phyloP scores from a whole-genome alignment of 2,329 filamentous ascomycete genomes.

The Xenoacremonium recifei region DNA sequence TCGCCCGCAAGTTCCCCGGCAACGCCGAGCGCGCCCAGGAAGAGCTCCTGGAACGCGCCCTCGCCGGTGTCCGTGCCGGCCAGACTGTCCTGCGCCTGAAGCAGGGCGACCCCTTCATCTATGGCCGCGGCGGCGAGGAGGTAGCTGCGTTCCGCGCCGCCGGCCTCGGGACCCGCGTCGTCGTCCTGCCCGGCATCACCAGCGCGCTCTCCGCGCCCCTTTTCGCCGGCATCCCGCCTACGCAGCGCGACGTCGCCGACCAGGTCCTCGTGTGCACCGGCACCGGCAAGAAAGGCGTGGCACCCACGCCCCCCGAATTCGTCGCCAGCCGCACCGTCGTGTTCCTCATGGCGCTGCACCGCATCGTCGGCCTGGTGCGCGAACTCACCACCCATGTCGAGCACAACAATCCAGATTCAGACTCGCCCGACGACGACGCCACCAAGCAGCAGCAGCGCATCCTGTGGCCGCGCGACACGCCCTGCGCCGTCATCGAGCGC shows the following conservation, averaged over 20 bases:
- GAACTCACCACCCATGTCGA: conserved; percentile 59
- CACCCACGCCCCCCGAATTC: conserved; percentile 79
- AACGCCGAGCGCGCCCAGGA: conserved; percentile 93
- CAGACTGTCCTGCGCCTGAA: conserved; percentile 86
- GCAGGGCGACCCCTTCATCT: conserved; percentile 95
- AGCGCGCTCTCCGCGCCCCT: conserved; percentile 83
- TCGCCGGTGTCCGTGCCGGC: conserved; percentile 64
- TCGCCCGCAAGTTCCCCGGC: conserved; percentile 95
- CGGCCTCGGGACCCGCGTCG: conserved; percentile 61
- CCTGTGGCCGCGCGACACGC: conserved; percentile 73
- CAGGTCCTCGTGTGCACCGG: conserved; percentile 96
- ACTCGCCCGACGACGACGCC: conserved; percentile 18
- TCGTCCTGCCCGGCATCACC: conserved; percentile 87
- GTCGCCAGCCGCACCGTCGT: conserved; percentile 78
- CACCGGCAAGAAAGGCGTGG: conserved; percentile 84
- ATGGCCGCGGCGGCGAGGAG: conserved; percentile 92
- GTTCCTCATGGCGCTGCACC: conserved; percentile 92
- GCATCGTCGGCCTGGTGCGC: conserved; percentile 70
- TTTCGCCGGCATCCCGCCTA: conserved; percentile 84
- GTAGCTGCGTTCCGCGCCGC: conserved; percentile 75
- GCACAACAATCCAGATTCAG: conserved; percentile 23
- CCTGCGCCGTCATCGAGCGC: conserved; percentile 89
- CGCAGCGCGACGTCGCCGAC: conserved; percentile 85
- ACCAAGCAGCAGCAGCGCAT: conserved; percentile 24
- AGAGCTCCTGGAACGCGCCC: conserved; percentile 77